phyloP scores from a whole-genome alignment of 2,329 filamentous ascomycete genomes.

The Alternaria arborescens region DNA sequence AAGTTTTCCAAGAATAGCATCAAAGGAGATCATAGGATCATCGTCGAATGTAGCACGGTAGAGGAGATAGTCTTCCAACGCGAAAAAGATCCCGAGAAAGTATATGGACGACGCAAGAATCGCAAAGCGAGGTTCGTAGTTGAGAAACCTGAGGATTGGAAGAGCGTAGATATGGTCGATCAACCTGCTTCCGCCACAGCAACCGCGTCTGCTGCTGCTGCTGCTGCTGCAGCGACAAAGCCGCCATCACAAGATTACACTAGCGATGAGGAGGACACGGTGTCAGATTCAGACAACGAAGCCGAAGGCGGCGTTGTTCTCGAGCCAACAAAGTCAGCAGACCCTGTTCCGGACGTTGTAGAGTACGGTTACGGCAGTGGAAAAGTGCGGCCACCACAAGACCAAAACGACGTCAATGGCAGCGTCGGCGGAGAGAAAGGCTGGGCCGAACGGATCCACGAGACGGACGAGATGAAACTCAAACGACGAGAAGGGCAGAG shows the following conservation, averaged over 20 bases:
- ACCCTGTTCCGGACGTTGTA: conserved; percentile 19
- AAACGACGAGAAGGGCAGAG: conserved; percentile 61
- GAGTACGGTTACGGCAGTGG: conserved; percentile 42
- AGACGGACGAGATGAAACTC: conserved; percentile 61
- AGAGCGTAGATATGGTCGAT: conserved; percentile 57
- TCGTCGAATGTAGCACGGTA: conserved; percentile 61
- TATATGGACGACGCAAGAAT: conserved; percentile 58
- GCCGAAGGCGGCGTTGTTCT: conserved; percentile 26
- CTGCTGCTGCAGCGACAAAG: conserved; percentile 4
- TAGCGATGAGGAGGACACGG: conserved; percentile 24
- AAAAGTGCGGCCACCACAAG: conserved; percentile 53
- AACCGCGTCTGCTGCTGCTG: not conserved
- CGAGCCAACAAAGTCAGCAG: conserved; percentile 6
- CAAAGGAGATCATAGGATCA: conserved; percentile 62
- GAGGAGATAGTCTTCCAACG: conserved; percentile 61
- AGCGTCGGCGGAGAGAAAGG: conserved; percentile 66
- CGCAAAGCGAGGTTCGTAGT: conserved; percentile 53
- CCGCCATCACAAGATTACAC: conserved; percentile 4
- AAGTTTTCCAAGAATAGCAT: conserved; percentile 30
- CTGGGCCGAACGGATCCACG: conserved; percentile 60
- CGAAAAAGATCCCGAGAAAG: conserved; percentile 56
- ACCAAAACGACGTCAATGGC: conserved; percentile 62
- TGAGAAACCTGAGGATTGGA: conserved; percentile 52
- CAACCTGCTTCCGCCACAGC: conserved; percentile 19
- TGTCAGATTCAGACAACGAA: conserved; percentile 28